Evolutionary conservation across 2,329 filamentous ascomycete species (phyloP), one percentile per base, ranked within the genome.

Genomic region (Colletotrichum chlorophyti): DNA sequence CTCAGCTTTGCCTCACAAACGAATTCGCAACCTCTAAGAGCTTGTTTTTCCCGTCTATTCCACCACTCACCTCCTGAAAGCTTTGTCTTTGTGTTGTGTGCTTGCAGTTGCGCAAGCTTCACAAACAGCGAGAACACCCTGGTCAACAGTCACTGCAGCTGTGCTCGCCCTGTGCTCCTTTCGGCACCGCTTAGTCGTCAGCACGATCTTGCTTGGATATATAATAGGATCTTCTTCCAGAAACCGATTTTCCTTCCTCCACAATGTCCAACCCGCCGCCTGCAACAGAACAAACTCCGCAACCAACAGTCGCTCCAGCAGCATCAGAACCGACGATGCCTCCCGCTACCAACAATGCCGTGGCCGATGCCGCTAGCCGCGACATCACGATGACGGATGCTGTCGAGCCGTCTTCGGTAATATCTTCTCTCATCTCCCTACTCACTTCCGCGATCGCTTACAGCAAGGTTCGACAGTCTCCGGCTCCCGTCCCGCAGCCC

Each of bases 321-420:
- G 12, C 51, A 23, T 9, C 51, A 32, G 60, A 65, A 24, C 46
- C 61, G 26, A 46, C 57, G n/a, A 43, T 51, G 43, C 19, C 53
- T 24, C 29, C 42, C 11, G 46, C 50, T 12, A 31, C 51, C 14
- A 35, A 41, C 4, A 31, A 47, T 14, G 15, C 37, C n/a, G 40
- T 47, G n/a, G 42, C 37, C n/a, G 60, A 59, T n/a, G 6, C 48
- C 19, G 27, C 34, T 10, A 32, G 32, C 23, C 40, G 38, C 42
- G 79, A 81, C 59, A 63, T 78, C 31, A 62, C 73, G 2, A 81
- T 81, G 79, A 68, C 71, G 9, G 79, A 81, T 64, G 75, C 69
- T 29, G 70, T 65, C 23, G 78, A 80, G 23, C 74, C 76, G 48
- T 69, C 73, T 62, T 70, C 72, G 26, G 77, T 80, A 72, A 46